Conservation (phyloP, 768 basidiomycete species). For the Floccularia luteovirens region DNA sequence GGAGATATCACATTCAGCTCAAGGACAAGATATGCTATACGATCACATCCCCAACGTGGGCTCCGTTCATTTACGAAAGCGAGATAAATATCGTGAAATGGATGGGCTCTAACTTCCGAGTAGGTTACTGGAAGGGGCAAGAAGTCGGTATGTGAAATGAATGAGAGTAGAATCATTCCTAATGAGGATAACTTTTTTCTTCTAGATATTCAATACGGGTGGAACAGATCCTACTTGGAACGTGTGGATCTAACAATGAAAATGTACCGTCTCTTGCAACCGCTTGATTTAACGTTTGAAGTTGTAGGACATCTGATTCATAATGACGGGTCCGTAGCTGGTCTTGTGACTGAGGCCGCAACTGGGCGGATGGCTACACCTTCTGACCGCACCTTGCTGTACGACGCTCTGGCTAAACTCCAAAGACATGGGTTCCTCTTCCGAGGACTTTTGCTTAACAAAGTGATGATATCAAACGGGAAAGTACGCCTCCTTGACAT, state of each 20-base stretch:
- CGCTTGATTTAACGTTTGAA: conserved; percentile 26
- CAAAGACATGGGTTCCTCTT: not conserved
- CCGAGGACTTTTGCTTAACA: not conserved
- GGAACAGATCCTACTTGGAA: conserved; percentile 15
- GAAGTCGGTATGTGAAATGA: conserved; percentile 24
- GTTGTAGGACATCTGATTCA: conserved; percentile 24
- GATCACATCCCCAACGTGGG: conserved; percentile 26
- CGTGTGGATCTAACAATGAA: conserved; percentile 21
- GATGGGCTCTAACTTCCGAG: conserved; percentile 15
- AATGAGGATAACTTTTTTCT: not conserved
- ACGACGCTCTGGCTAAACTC: conserved; percentile 17
- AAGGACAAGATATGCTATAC: conserved; percentile 12
- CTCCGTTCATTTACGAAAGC: conserved; percentile 23
- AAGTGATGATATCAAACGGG: not conserved
- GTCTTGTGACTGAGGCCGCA: conserved; percentile 28
- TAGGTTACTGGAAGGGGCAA: conserved; percentile 29
- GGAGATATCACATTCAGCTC: conserved; percentile 22
- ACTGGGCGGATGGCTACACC: conserved; percentile 19
- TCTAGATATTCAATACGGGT: conserved; percentile 24
- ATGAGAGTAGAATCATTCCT: too few relatives aligned
- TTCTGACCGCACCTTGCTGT: conserved; percentile 21
- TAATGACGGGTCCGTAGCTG: conserved; percentile 21
- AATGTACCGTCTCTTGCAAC: conserved; percentile 18
- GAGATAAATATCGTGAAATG: conserved; percentile 29
- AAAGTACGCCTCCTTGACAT: not conserved